phyloP scores from a whole-genome alignment of 148 eudicot genomes.

The Spergularia bocconei region DNA sequence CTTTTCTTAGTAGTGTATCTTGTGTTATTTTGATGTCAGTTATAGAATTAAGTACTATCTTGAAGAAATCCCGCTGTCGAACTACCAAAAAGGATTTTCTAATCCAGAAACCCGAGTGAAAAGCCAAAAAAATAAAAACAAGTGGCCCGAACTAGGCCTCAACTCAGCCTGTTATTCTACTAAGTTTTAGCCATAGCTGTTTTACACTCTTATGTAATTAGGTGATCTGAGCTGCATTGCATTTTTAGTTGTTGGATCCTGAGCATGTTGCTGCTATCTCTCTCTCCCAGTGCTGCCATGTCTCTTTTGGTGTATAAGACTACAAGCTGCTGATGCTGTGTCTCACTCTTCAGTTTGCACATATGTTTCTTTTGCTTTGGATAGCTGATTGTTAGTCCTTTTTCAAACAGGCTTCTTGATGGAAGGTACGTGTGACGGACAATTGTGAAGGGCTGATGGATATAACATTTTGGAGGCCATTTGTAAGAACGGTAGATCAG shows the following conservation, averaged over 20 bases:
- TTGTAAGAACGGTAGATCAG: constrained; percentile 22
- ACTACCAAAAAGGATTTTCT: too few species aligned
- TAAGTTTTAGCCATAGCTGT: neutral
- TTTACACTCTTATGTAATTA: neutral
- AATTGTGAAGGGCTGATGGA: constrained; percentile 26
- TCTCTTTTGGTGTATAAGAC: neutral
- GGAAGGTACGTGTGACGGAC: constrained; percentile 17
- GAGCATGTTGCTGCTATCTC: neutral
- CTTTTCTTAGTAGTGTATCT: too few species aligned
- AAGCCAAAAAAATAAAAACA: neutral
- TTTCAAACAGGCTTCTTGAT: constrained; percentile 15
- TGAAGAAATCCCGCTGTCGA: too few species aligned
- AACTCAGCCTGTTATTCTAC: neutral
- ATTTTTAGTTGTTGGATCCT: neutral
- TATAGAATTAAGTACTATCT: too few species aligned
- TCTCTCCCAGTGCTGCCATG: neutral
- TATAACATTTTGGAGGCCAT: constrained; percentile 21
- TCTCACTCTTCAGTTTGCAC: neutral
- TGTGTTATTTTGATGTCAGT: too few species aligned
- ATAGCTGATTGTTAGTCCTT: constrained; percentile 6
- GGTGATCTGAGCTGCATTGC: neutral
- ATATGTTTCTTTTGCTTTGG: neutral
- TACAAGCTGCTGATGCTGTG: neutral
- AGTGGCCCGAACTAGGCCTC: neutral
- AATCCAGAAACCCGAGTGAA: too few species aligned